These are phyloP conservation scores for Dactylellina haptotyla DNA, from an alignment of 2,329 filamentous ascomycete genomes.

Conservation along the genomic window DNA sequence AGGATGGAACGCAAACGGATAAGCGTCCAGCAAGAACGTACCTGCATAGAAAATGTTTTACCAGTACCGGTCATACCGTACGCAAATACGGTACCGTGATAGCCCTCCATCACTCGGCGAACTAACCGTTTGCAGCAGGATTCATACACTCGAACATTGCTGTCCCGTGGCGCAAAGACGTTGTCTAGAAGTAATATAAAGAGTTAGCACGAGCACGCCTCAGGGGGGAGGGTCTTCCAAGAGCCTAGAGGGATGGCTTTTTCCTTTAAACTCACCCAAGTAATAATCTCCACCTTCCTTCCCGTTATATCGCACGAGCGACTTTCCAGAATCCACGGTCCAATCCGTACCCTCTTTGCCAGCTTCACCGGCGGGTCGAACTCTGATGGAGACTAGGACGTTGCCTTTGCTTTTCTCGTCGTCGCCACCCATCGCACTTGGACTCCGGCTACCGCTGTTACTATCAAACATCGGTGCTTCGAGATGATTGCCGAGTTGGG, in stretches of 20 bases:
- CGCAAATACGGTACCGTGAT: conserved; percentile 96
- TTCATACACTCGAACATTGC: conserved; percentile 95
- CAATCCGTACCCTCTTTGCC: conserved; percentile 78
- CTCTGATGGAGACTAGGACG: conserved; percentile 92
- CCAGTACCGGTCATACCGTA: conserved; percentile 99
- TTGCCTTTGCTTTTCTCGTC: conserved; percentile 86
- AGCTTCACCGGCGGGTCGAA: conserved; percentile 78
- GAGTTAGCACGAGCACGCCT: background rate
- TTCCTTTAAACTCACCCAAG: conserved; percentile 78
- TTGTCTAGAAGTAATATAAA: conserved; percentile 73
- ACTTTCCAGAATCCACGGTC: conserved; percentile 86
- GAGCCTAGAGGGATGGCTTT: background rate
- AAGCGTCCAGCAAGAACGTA: conserved; percentile 70
- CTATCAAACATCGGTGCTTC: conserved; percentile 39
- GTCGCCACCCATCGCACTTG: conserved; percentile 56
- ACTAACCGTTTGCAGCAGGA: conserved; percentile 92
- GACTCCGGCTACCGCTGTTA: conserved; percentile 33
- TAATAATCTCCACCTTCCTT: conserved; percentile 91
- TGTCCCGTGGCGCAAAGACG: conserved; percentile 91
- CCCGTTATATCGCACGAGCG: conserved; percentile 82
- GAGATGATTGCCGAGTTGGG: conserved; percentile 31
- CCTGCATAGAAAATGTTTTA: conserved; percentile 99
- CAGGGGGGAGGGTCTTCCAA: conserved; percentile 55
- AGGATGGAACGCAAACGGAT: conserved; percentile 18
- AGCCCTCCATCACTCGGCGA: conserved; percentile 97